Conservation (phyloP, 2,329 filamentous ascomycete species). For the Endothia cerciana region DNA sequence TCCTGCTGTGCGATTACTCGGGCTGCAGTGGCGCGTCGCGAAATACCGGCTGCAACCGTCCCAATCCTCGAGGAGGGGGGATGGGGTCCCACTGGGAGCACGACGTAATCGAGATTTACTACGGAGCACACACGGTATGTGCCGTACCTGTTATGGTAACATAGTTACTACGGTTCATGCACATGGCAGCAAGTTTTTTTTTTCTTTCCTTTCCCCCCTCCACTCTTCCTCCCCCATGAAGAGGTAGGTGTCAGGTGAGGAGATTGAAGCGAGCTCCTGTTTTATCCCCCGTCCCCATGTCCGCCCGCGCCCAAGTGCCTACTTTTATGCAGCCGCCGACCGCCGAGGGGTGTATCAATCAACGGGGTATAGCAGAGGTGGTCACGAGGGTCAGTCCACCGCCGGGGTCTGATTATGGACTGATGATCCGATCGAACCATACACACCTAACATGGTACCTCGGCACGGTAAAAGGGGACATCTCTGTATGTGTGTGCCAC, state of each 20-base stretch:
- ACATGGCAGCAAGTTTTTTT: not conserved
- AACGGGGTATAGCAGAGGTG: not conserved
- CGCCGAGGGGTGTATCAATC: slow-evolving; percentile 4
- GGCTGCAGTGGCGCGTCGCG: slow-evolving; percentile 8
- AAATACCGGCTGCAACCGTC: not conserved
- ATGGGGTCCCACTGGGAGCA: not conserved
- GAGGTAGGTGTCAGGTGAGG: not conserved
- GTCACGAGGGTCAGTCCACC: slow-evolving; percentile 13
- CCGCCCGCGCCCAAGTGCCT: too few relatives aligned
- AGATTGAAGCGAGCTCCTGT: not conserved
- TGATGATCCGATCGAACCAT: slow-evolving; percentile 1
- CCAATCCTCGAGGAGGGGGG: not conserved
- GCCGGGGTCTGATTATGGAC: not conserved
- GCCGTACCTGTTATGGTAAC: too few relatives aligned
- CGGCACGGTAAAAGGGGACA: not conserved
- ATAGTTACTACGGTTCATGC: too few relatives aligned
- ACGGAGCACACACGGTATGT: too few relatives aligned
- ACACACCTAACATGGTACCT: not conserved
- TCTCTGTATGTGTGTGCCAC: not conserved
- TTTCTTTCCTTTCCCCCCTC: not conserved
- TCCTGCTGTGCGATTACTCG: too few relatives aligned
- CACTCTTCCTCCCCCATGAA: too few relatives aligned
- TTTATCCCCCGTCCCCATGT: not conserved
- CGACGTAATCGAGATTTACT: slow-evolving; percentile 11
- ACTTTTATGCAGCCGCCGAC: too few relatives aligned